Conservation (phyloP, 1,139 yeast species). For the Casaregolazyma lundiana region DNA sequence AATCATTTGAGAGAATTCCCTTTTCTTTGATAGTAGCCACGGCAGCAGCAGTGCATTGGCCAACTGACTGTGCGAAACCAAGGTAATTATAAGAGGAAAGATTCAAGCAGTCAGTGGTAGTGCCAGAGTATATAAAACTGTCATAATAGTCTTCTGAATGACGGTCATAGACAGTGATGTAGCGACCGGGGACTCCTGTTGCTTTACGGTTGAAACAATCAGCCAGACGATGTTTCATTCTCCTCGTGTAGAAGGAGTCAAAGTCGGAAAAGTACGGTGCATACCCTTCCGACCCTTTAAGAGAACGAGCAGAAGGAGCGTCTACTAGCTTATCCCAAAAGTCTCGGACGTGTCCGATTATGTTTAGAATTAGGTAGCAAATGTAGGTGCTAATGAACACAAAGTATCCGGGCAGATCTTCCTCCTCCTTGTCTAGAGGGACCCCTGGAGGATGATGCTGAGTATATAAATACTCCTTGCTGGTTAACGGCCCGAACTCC, state of each 20-base stretch:
- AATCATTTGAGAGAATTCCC: conserved; percentile 77
- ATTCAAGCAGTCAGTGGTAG: conserved; percentile 71
- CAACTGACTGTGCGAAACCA: conserved; percentile 95
- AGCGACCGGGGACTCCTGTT: conserved; percentile 96
- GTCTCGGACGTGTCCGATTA: conserved; percentile 87
- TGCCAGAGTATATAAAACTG: conserved; percentile 66
- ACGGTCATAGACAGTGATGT: conserved; percentile 75
- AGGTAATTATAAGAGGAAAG: conserved; percentile 88
- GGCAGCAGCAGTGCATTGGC: conserved; percentile 82
- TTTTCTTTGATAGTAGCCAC: conserved; percentile 56
- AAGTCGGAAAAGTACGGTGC: conserved; percentile 96
- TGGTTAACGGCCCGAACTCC: conserved; percentile 25
- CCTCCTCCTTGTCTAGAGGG: conserved; percentile 38
- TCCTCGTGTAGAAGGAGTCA: conserved; percentile 88
- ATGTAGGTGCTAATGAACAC: conserved; percentile 78
- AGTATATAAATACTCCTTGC: conserved; percentile 38
- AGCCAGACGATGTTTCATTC: conserved; percentile 83
- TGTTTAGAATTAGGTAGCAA: conserved; percentile 74
- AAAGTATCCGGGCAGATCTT: conserved; percentile 76
- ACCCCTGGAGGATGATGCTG: conserved; percentile 25
- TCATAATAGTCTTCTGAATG: conserved; percentile 53
- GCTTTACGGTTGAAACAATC: conserved; percentile 96
- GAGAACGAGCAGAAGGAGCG: conserved; percentile 44
- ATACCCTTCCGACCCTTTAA: conserved; percentile 78
- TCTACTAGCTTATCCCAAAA: conserved; percentile 62